Base-by-base conservation (phyloP, 331 rosid genomes). In the Spiraea crenata region DNA sequence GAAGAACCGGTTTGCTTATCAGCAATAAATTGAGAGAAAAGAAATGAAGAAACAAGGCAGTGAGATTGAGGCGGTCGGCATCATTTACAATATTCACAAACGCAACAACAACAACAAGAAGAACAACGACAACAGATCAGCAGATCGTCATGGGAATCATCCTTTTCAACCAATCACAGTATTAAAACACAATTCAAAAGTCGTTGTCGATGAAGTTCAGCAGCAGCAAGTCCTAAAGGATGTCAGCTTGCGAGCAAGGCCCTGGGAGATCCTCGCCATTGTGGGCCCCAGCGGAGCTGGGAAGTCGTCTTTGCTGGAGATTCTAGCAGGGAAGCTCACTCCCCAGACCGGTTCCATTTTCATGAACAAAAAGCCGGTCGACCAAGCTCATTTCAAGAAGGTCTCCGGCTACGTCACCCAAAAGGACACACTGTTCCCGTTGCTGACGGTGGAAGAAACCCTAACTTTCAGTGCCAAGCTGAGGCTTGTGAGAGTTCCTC, bases 261-360 rank as follows among this genome's bases (percentile, higher is more conserved):
- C 99, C 31, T 81, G 88, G 87, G 96, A 93, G 71, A 86, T 93
- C 77, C 84, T 89, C 1, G 99, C 99, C 79, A 89, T 93, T 73
- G 92, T 93, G 9, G 99, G 99, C 59, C 97, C 99, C 38, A 93
- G 99, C 44, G 99, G 99, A 16, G 96, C 99, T 57, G 99, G 99
- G 41, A 93, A 93, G 55, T 93, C 99, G 4, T 86, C 99, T 57
- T 76, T 91, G 38, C 95, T 93, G 15, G 95, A 93, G 81, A 86
- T 93, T 72, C 77, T 93, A 17, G 88, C 97, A 25, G 97, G 97
- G 16, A 87, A 87, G 74, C 69, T 80, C 63, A 70, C 80, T 16
- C 93, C 91, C 3, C 83, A 84, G 49, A 79, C 52, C 41, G 99
- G 96, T 7, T 74, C 97, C 19, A 72, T 93, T 72, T 70, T 84